Percentiles rank a stretch among this genome's conserved stretches.
phyloP scores from a whole-genome alignment of 768 basidiomycete species.

The Cystoderma amianthinum region DNA sequence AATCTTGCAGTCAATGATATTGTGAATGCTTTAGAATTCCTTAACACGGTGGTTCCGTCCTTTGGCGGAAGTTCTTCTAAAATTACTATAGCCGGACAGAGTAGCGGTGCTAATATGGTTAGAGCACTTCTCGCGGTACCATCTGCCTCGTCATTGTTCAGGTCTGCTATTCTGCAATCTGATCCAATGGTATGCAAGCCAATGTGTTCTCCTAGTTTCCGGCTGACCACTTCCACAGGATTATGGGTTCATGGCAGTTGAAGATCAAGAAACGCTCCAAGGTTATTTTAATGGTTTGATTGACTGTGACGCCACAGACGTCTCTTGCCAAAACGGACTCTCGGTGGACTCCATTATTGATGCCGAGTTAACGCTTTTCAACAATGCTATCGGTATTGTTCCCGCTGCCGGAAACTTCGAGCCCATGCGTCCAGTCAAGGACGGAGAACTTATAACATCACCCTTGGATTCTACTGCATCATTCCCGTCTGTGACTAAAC shows the following conservation, averaged over 20 bases:
- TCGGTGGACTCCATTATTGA: slow-evolving; percentile 44
- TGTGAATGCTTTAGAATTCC: slow-evolving; percentile 57
- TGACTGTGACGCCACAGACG: slow-evolving; percentile 36
- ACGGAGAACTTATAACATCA: slow-evolving; percentile 63
- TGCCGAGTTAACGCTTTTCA: slow-evolving; percentile 41
- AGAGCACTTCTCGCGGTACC: slow-evolving; percentile 71
- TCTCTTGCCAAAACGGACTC: slow-evolving; percentile 43
- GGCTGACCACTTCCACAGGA: slow-evolving; percentile 32
- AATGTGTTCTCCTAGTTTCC: background rate
- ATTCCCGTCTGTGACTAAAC: slow-evolving; percentile 57
- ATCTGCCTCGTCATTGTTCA: slow-evolving; percentile 65
- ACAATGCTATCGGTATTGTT: slow-evolving; percentile 36
- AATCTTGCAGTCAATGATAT: slow-evolving; percentile 71
- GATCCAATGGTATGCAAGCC: slow-evolving; percentile 67
- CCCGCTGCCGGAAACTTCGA: slow-evolving; percentile 43
- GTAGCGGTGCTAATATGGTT: slow-evolving; percentile 73
- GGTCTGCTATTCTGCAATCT: slow-evolving; percentile 75
- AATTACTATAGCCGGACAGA: slow-evolving; percentile 79
- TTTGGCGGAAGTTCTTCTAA: slow-evolving; percentile 63
- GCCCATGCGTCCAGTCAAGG: slow-evolving; percentile 63
- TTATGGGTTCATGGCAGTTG: slow-evolving; percentile 58
- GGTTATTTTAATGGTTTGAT: slow-evolving; percentile 41
- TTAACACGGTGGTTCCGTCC: slow-evolving; percentile 46
- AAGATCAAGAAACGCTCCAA: slow-evolving; percentile 49
- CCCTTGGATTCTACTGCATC: slow-evolving; percentile 54